Base-by-base conservation (phyloP, 257 asterid species). In the Prunella vulgaris region DNA sequence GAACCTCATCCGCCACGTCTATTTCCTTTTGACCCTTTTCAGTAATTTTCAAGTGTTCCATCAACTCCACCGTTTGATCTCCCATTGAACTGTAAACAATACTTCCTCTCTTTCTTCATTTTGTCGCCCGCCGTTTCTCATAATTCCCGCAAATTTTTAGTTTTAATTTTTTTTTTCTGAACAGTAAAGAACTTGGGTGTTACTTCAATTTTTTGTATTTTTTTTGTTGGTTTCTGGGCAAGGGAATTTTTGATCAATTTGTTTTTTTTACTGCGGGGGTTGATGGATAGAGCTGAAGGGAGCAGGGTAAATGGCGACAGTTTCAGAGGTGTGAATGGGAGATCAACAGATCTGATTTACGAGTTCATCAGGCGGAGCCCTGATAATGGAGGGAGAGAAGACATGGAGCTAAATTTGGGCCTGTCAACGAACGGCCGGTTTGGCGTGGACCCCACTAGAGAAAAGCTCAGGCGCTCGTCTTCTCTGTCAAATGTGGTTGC, bases 391-490 rank as follows among this genome's bases (percentile, higher is more conserved):
- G 30, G 28, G 42, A 14, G 60, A 1, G 64, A 20, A 9, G 40
- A 57, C 5, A 13, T 90, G 13, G 89, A 87, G 76, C 58, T 89
- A 30, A 78, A 82, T 60, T 68, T 89, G 73, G 92, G 90, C 30
- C 90, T 87, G 24, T 87, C 96, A 0, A 57, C 76, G 74, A 89
- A 87, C 66, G 96, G 96, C 0, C 63, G 80, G 56, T 89, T 84
- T 30, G 95, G 92, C 1, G 80, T 84, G 61, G 94, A 89, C 78
- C 92, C 87, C 2, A 21, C 71, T 9, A 68, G 63, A 28, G 58
- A 76, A 12, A 75, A 60, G 64, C 79, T 85, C 3, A 46, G 57
- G 8, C 93, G 96, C 35, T 72, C 87, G 2, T 81, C 89, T 35
- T 81, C 95, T 1, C 73, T 81, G 0, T 21, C 87, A 0, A 61